A percentile compares a stretch with the other conserved stretches of the same genome.
Conservation (phyloP, 2,329 filamentous ascomycete genomes). For the Orbilia ellipsospora region DNA sequence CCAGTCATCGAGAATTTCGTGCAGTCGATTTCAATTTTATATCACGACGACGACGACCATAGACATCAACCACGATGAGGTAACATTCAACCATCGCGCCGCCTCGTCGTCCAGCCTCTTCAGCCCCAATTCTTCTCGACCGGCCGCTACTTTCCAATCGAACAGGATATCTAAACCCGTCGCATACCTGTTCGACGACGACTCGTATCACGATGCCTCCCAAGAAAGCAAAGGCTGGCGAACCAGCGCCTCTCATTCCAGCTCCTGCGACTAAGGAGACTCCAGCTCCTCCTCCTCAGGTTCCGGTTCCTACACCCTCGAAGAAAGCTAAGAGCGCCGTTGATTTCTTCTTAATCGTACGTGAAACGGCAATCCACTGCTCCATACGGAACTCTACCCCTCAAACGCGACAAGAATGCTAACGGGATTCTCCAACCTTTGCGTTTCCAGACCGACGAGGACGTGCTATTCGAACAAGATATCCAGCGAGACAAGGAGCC, state of each 20-base stretch:
- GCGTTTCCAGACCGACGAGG: constrained; percentile 76
- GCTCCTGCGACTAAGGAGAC: neutral
- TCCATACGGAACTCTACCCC: constrained; percentile 1
- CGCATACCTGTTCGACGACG: constrained; percentile 5
- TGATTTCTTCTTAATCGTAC: constrained; percentile 50
- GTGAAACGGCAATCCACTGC: constrained; percentile 9
- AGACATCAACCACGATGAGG: constrained; percentile 26
- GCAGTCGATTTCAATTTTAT: neutral
- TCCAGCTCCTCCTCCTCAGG: neutral
- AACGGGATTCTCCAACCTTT: constrained; percentile 26
- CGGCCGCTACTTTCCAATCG: neutral
- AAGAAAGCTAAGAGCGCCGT: constrained; percentile 26
- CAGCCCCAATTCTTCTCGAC: neutral
- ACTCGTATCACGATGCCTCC: constrained; percentile 37
- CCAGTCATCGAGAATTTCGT: no score
- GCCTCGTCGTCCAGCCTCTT: constrained; percentile 32
- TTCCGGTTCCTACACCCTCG: neutral
- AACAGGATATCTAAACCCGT: neutral
- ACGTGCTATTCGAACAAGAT: constrained; percentile 96
- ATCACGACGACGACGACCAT: constrained; percentile 25
- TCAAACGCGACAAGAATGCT: constrained; percentile 45
- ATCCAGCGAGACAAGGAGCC: constrained; percentile 80
- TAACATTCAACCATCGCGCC: constrained; percentile 32
- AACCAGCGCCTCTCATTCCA: constrained; percentile 10
- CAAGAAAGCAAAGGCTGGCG: constrained; percentile 39